Conservation (phyloP, 2,329 filamentous ascomycete species). For the Aspergillus pseudoglaucus region DNA sequence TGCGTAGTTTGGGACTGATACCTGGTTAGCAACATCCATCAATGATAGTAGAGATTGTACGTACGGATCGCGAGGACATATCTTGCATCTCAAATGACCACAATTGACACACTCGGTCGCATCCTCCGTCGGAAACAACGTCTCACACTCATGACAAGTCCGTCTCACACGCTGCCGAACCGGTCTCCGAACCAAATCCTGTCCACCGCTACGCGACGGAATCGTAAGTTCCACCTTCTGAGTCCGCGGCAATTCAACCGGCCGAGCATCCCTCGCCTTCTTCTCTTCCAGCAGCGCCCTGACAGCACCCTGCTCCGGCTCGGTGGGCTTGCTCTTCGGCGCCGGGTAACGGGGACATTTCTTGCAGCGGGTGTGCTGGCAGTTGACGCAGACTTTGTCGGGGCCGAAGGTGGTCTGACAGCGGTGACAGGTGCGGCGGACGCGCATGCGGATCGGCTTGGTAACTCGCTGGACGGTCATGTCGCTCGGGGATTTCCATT, state of each 20-base stretch:
- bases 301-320: constrained; percentile 15
- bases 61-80: not conserved
- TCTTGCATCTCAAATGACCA: constrained; percentile 53
- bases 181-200: constrained; percentile 66
- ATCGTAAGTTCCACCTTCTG: constrained; percentile 36
- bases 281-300: constrained; percentile 34
- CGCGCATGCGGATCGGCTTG: constrained; percentile 43
- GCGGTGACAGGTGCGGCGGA: constrained; percentile 63
- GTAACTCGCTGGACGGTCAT: constrained; percentile 36
- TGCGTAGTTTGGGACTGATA: constrained; percentile 32
- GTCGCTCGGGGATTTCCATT: constrained; percentile 33
- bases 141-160: constrained; percentile 67
- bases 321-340: constrained; percentile 57
- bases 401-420: constrained; percentile 69
- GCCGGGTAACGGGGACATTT: constrained; percentile 70
- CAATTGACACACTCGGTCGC: constrained; percentile 63
- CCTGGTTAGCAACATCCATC: constrained; percentile 2
- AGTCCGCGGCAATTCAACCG: constrained; percentile 38
- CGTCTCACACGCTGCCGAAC: constrained; percentile 67
- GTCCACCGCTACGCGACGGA: constrained; percentile 59
- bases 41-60: constrained; percentile 3
- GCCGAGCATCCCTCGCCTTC: constrained; percentile 25
- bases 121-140: constrained; percentile 50
- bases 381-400: constrained; percentile 67
- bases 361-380: constrained; percentile 73